A percentile compares a stretch with the other conserved stretches of the same genome.
These are phyloP conservation scores for Cladosporium sp. DNA, from an alignment of 2,329 filamentous ascomycete genomes.

Conservation along the genomic window DNA sequence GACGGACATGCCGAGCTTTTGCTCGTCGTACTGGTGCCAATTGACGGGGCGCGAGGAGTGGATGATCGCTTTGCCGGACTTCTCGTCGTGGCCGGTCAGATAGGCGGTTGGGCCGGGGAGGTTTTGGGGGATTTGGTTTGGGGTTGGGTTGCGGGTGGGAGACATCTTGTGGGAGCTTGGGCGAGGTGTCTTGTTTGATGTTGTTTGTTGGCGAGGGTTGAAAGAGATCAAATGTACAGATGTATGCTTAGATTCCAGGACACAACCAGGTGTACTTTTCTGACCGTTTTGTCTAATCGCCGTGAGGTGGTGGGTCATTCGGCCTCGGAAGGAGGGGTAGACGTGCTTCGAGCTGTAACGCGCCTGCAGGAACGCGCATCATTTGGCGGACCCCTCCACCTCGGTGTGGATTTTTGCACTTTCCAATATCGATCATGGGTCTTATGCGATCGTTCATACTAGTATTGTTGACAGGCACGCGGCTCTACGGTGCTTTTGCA, in stretches of 20 bases:
- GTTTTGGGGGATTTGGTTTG: conserved; percentile 24
- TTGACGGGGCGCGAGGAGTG: conserved; percentile 26
- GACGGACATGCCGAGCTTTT: conserved; percentile 44
- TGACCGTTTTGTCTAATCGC: background rate
- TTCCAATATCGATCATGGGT: no score
- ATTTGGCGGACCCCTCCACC: no score
- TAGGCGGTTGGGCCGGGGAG: conserved; percentile 30
- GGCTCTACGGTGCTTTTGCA: no score
- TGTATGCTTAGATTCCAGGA: background rate
- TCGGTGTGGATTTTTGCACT: no score
- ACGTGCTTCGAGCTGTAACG: no score
- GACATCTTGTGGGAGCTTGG: background rate
- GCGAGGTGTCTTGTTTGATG: no score
- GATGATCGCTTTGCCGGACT: conserved; percentile 29
- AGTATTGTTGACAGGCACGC: no score
- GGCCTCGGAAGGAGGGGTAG: conserved; percentile 5
- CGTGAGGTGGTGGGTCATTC: background rate
- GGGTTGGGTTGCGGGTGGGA: conserved; percentile 20
- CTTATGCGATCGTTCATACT: no score
- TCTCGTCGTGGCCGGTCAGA: conserved; percentile 29
- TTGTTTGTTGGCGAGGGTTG: no score
- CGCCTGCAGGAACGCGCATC: no score
- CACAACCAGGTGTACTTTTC: background rate
- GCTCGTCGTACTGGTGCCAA: conserved; percentile 33
- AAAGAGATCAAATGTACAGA: no score